These are phyloP conservation scores for Cutaneotrichosporon sp. DNA, from an alignment of 1,284 basidiomycete species.

Conservation along the genomic window DNA sequence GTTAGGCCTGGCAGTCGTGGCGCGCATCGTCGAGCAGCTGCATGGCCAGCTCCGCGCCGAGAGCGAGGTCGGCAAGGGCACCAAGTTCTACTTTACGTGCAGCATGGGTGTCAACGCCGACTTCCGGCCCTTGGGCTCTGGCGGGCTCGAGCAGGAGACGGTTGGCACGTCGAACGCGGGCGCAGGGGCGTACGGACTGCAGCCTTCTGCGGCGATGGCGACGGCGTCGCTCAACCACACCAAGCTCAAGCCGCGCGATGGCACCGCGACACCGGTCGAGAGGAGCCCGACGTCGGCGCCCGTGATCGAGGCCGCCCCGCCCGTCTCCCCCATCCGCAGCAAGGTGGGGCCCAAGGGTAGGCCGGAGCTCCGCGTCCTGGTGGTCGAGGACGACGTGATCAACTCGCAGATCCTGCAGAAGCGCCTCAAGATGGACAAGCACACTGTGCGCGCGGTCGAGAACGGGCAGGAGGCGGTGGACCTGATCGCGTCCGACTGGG, in stretches of 20 bases:
- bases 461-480: conserved; percentile 79
- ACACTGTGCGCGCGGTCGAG: conserved; percentile 66
- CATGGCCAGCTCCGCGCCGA: conserved; percentile 78
- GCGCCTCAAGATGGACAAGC: conserved; percentile 67
- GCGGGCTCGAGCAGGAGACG: not conserved
- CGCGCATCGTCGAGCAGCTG: conserved; percentile 77
- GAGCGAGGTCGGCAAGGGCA: conserved; percentile 69
- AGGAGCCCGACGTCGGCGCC: too few relatives aligned
- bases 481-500: conserved; percentile 61
- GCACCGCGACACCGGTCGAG: not conserved
- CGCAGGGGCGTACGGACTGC: too few relatives aligned
- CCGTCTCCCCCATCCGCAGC: not conserved
- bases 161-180: not conserved
- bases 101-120: conserved; percentile 29
- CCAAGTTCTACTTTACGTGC: conserved; percentile 60
- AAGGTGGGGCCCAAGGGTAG: conserved; percentile 23
- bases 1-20: conserved; percentile 76
- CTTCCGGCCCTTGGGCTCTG: not conserved
- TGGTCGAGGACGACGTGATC: conserved; percentile 74
- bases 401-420: conserved; percentile 74
- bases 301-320: not conserved
- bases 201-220: not conserved
- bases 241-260: not conserved
- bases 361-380: conserved; percentile 61
- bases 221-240: not conserved